A percentile compares a stretch with the other conserved stretches of the same genome.
Evolutionary conservation across 2,329 filamentous ascomycete genomes (phyloP).

Genomic region (Dendrostoma leiphaemia): DNA sequence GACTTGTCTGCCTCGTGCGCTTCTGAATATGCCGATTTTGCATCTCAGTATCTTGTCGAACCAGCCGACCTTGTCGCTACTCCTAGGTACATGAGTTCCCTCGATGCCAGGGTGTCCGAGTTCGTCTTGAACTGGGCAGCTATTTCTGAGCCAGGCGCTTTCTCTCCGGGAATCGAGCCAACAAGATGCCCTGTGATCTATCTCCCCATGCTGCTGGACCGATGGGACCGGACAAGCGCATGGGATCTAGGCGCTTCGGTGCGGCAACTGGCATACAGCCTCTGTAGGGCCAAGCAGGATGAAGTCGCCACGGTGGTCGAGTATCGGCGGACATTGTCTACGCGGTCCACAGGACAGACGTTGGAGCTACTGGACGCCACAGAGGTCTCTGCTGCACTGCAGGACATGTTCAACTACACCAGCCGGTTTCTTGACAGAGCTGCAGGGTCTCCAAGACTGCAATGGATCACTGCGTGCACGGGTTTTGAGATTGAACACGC

Average conservation of each 20-base stretch:
- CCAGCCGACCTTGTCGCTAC: not conserved
- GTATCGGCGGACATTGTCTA: constrained; percentile 34
- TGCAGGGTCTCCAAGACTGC: constrained; percentile 14
- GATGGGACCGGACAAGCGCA: constrained; percentile 33
- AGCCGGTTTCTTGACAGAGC: not conserved
- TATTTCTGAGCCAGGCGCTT: not conserved
- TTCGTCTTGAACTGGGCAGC: constrained; percentile 23
- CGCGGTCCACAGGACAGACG: constrained; percentile 28
- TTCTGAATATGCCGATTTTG: constrained; percentile 26
- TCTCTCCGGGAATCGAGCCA: not conserved
- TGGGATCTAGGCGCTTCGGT: constrained; percentile 37
- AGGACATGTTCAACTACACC: constrained; percentile 20
- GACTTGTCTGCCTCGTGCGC: constrained; percentile 14
- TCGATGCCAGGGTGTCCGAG: constrained; percentile 30
- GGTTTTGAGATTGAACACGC: constrained; percentile 35
- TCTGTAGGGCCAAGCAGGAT: constrained; percentile 14
- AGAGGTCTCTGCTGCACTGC: constrained; percentile 23
- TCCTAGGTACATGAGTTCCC: not conserved
- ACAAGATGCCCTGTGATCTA: constrained; percentile 33
- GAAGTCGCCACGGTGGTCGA: constrained; percentile 29
- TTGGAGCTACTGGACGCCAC: constrained; percentile 26
- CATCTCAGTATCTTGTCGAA: constrained; percentile 18
- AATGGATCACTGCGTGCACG: constrained; percentile 35
- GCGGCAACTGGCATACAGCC: constrained; percentile 36
- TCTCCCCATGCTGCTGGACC: constrained; percentile 39